Conservation (phyloP, 2,329 filamentous ascomycete genomes). For the Trichoderma asperellum region DNA sequence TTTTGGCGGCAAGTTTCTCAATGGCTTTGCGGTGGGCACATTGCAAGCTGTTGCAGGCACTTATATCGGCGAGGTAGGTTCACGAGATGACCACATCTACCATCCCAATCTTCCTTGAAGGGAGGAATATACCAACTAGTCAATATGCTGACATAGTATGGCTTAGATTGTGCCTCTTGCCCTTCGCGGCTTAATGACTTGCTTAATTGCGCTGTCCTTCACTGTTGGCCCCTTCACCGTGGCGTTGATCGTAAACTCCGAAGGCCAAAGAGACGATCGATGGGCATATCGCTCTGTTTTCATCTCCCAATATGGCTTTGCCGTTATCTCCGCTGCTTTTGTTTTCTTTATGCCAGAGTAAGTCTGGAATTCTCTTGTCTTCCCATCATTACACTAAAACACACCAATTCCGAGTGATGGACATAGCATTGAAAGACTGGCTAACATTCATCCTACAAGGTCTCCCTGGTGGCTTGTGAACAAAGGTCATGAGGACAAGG, state of each 20-base stretch:
- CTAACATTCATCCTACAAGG: neutral
- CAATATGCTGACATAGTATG: neutral
- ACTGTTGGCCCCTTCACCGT: neutral
- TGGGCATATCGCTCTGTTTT: constrained; percentile 2
- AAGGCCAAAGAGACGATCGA: neutral
- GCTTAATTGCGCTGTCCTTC: neutral
- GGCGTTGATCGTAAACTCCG: neutral
- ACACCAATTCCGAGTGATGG: too few species aligned
- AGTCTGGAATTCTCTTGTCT: neutral
- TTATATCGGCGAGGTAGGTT: neutral
- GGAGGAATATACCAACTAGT: too few species aligned
- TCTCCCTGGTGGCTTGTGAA: neutral
- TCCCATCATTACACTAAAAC: neutral
- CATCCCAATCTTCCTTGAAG: too few species aligned
- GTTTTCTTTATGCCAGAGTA: constrained; percentile 1
- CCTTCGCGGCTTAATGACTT: neutral
- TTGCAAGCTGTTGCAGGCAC: neutral
- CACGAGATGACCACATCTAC: too few species aligned
- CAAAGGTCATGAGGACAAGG: neutral
- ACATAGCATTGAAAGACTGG: too few species aligned
- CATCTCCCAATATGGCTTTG: neutral
- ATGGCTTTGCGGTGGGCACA: neutral
- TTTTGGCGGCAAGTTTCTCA: neutral
- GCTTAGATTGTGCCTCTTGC: neutral
- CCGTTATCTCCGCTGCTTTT: neutral